A percentile compares a stretch with the other conserved stretches of the same genome.
Conservation (phyloP, 148 eudicot species). For the Mesembryanthemum crystallinum region DNA sequence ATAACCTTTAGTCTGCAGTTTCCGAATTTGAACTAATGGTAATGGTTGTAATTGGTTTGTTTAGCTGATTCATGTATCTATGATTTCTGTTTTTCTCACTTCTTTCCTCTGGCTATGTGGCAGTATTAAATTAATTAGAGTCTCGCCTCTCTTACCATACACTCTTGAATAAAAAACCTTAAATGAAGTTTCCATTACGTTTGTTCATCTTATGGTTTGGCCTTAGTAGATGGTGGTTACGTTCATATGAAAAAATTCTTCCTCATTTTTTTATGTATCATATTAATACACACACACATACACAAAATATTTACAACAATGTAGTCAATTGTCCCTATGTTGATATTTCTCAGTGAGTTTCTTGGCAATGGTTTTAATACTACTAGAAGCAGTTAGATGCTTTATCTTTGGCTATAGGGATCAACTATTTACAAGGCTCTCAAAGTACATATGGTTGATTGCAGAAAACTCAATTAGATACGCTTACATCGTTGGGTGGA, state of each 20-base stretch:
- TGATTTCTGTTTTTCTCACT: not conserved
- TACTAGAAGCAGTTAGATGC: not conserved
- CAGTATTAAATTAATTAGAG: not conserved
- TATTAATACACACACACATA: not conserved
- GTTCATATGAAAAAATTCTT: not conserved
- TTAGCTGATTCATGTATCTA: not conserved
- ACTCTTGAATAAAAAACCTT: not conserved
- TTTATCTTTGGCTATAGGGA: not conserved
- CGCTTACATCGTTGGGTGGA: not conserved
- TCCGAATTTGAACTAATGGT: not conserved
- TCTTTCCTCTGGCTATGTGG: not conserved
- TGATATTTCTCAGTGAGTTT: not conserved
- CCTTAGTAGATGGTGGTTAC: not conserved
- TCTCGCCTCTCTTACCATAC: not conserved
- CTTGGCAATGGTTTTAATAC: not conserved
- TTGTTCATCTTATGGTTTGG: not conserved
- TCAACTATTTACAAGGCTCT: not conserved
- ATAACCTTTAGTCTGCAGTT: not conserved
- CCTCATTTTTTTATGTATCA: not conserved
- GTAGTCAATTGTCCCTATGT: not conserved
- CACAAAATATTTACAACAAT: too few relatives aligned
- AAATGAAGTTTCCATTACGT: not conserved
- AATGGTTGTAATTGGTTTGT: not conserved
- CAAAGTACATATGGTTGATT: too few relatives aligned
- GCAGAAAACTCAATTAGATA: not conserved